Evolutionary conservation across 2,329 filamentous ascomycete genomes (phyloP).

Genomic region (Colletotrichum graminicola): DNA sequence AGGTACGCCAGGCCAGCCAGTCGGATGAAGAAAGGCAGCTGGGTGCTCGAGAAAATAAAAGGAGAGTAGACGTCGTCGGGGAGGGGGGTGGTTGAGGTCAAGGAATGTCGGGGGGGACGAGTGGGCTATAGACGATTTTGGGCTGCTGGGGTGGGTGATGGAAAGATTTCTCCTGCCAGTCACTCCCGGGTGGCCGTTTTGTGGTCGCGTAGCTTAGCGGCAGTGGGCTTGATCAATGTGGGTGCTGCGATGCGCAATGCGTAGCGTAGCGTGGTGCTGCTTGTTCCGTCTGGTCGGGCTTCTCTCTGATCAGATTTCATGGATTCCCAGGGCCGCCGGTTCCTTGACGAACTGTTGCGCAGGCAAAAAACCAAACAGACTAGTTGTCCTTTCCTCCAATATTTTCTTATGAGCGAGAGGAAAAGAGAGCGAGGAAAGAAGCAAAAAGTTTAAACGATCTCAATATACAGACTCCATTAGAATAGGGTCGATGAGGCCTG

Average conservation of each 20-base stretch:
- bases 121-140: conserved; percentile 38
- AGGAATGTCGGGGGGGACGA: conserved; percentile 43
- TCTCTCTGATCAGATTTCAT: conserved; percentile 37
- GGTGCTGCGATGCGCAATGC: conserved; percentile 40
- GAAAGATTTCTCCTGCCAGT: conserved; percentile 41
- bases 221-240: conserved; percentile 36
- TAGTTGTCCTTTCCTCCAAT: conserved; percentile 38
- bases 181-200: conserved; percentile 38
- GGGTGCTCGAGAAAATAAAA: conserved; percentile 39
- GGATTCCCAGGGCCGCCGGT: conserved; percentile 16
- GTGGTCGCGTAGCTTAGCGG: conserved; percentile 40
- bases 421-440: conserved; percentile 36
- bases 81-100: conserved; percentile 36
- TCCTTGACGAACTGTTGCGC: conserved; percentile 6
- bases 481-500: conserved; percentile 43
- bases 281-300: conserved; percentile 20
- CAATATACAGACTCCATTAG: conserved; percentile 45
- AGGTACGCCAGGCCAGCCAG: conserved; percentile 40
- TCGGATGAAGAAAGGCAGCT: conserved; percentile 31
- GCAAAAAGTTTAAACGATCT: conserved; percentile 41
- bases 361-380: conserved; percentile 26
- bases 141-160: conserved; percentile 28
- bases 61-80: conserved; percentile 40
- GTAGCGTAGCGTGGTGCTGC: conserved; percentile 20
- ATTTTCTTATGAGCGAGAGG: conserved; percentile 28